Evolutionary conservation across 2,329 filamentous ascomycete genomes (phyloP).

Genomic region (Calycina marina): DNA sequence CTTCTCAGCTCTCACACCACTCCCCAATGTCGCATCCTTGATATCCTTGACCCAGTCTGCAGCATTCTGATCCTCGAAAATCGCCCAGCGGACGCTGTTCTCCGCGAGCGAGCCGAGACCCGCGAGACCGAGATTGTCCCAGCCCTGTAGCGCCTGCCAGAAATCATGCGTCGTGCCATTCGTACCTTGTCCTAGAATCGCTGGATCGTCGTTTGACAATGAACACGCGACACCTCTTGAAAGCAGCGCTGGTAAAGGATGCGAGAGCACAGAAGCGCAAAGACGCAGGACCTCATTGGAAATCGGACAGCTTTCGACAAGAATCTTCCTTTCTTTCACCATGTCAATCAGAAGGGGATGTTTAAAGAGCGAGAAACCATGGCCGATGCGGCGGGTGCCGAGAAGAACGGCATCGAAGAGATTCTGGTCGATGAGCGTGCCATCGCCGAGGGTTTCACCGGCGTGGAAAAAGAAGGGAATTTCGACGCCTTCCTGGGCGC

Average conservation of each 20-base stretch:
- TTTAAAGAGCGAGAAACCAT: constrained; percentile 61
- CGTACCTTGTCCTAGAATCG: constrained; percentile 69
- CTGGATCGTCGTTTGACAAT: constrained; percentile 81
- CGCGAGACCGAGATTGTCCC: constrained; percentile 74
- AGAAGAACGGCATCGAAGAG: constrained; percentile 77
- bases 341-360: constrained; percentile 77
- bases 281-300: constrained; percentile 77
- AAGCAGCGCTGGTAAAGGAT: constrained; percentile 68
- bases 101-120: constrained; percentile 77
- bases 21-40: constrained; percentile 57
- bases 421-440: constrained; percentile 58
- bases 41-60: constrained; percentile 61
- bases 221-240: constrained; percentile 68
- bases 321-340: constrained; percentile 69
- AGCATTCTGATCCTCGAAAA: constrained; percentile 64
- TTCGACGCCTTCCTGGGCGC: constrained; percentile 54
- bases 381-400: constrained; percentile 71
- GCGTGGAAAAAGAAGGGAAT: constrained; percentile 93
- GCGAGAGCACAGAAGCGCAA: constrained; percentile 55
- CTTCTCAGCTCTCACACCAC: constrained; percentile 53
- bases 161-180: constrained; percentile 79
- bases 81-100: constrained; percentile 83
- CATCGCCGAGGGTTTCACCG: constrained; percentile 69
- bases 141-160: constrained; percentile 79
- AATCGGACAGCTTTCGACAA: constrained; percentile 79